Evolutionary conservation across 2,329 filamentous ascomycete species (phyloP).

Genomic region (Fusarium torulosum): DNA sequence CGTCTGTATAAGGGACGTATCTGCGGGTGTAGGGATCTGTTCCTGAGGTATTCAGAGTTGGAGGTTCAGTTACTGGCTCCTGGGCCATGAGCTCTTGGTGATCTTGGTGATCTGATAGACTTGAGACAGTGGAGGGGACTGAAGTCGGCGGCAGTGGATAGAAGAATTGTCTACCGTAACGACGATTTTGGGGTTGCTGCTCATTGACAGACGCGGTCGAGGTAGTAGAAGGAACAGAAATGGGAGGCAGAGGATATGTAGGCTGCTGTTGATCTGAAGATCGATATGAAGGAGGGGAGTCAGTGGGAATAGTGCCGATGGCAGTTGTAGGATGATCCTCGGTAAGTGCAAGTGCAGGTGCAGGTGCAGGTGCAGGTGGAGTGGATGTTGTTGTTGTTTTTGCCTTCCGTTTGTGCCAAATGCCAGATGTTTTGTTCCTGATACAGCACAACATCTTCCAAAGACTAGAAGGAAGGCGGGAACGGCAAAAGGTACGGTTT

Average conservation of each 20-base stretch:
- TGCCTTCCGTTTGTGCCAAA: slow-evolving; percentile 42
- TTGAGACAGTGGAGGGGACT: slow-evolving; percentile 8
- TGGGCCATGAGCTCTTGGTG: not conserved
- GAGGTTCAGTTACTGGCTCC: not conserved
- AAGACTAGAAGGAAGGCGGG: not conserved
- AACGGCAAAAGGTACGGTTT: not conserved
- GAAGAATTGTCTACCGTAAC: not conserved
- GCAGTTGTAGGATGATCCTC: not conserved
- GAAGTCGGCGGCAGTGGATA: slow-evolving; percentile 8
- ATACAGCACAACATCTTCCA: slow-evolving; percentile 46
- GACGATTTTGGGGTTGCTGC: not conserved
- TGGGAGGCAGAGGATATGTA: not conserved
- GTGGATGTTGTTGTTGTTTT: slow-evolving; percentile 13
- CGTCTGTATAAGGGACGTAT: slow-evolving; percentile 45
- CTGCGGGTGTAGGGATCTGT: slow-evolving; percentile 28
- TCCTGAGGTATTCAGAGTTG: slow-evolving; percentile 2
- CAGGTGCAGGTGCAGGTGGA: slow-evolving; percentile 1
- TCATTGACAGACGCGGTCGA: not conserved
- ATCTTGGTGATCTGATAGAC: slow-evolving; percentile 1
- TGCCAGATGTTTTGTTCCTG: slow-evolving; percentile 42
- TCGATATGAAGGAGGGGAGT: not conserved
- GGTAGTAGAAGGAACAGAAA: slow-evolving; percentile 13
- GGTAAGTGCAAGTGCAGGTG: not conserved
- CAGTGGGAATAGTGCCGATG: not conserved
- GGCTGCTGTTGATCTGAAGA: too few relatives aligned